Evolutionary conservation across 2,329 filamentous ascomycete genomes (phyloP), one percentile per base, ranked within the genome.

Genomic region (Podosphaera fusca): DNA sequence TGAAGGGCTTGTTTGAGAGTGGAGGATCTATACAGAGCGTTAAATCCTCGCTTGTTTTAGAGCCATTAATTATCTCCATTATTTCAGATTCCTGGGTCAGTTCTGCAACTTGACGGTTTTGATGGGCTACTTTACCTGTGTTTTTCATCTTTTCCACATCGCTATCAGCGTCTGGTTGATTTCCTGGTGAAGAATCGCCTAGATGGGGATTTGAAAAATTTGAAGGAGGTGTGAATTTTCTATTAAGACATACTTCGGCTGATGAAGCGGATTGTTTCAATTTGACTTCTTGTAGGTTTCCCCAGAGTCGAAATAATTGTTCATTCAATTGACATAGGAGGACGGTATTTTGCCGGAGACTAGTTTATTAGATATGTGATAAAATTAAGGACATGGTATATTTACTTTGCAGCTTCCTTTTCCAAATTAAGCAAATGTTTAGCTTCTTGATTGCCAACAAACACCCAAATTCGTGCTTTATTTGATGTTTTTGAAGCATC

Each of bases 281-380:
- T 65, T 85, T 87, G 53, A 72, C 68, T 66, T 94, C 87, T 65
- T 89, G 81, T 1, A 95, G 72, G 59, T 95, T 79, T 1, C 90
- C 90, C 89, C 90, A 96, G 1, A 95, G 73, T 40, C 79, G 71
- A 66, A 83, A 90, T 57, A 95, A 72, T 62, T 77, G 81, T 62
- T 94, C 79, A 55, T 79, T 76, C 3, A 95, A 70, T 5, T 67
- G 60, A 2, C 63, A 66, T 0, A 92, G 70, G 1, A 70, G 64
- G 0, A 67, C 55, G 2, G 68, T 63, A 50, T 84, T 70, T n/a
- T 68, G 66, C 29, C 74, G 75, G 38, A 95, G 73, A 67, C 80
- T 80, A 49, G 50, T 31, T 12, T 56, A 51, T 65, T 58, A 61
- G 38, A 55, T 40, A 50, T 42, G 49, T 33, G 10, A 46, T 55